Evolutionary conservation across 75 land plant species (phyloP), one percentile per base, ranked within the genome.

Genomic region (Isoetes taiwanensis): DNA sequence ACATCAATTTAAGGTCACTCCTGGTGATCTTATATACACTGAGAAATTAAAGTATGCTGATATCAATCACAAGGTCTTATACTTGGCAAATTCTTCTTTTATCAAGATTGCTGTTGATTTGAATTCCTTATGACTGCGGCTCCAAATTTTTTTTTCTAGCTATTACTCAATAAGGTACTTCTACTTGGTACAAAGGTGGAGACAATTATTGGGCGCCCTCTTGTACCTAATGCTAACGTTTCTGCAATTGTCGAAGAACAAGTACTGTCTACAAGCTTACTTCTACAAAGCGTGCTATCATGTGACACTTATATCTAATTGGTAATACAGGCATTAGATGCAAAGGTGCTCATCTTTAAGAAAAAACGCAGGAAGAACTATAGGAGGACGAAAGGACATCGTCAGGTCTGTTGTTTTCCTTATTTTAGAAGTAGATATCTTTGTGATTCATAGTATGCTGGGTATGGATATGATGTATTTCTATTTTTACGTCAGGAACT

Each of bases 281-380:
- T 27, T 61, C 4, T 56, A 16, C 39, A 23, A 10, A 4, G 8
- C 20, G 9, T 55, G 28, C 30, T 39, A n/a, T 28, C 40, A 14
- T 33, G 0, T 27, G 21, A 31, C 20, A 24, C n/a, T 34, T 25
- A 31, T 32, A 14, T 17, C 27, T 14, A 10, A 21, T 8, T 54
- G 12, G 10, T 8, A 30, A 54, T 54, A 27, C 77, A 93, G 95
- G 98, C 88, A 34, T 69, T 87, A 40, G 95, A 84, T 81, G 98
- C 96, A 14, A 81, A 88, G 30, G 95, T 84, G 4, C 83, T 93
- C 33, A 83, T 93, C 57, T 93, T 93, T 66, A 93, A 93, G 78
- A 93, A 93, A 54, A 93, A 93, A 64, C 78, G 98, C 41, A 81
- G 98, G 39, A 93, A 93, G 67, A 93, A 93, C 35, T 93, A 93